Evolutionary conservation across 495 filamentous ascomycete species (phyloP).

Genomic region (Penicillium taxi): DNA sequence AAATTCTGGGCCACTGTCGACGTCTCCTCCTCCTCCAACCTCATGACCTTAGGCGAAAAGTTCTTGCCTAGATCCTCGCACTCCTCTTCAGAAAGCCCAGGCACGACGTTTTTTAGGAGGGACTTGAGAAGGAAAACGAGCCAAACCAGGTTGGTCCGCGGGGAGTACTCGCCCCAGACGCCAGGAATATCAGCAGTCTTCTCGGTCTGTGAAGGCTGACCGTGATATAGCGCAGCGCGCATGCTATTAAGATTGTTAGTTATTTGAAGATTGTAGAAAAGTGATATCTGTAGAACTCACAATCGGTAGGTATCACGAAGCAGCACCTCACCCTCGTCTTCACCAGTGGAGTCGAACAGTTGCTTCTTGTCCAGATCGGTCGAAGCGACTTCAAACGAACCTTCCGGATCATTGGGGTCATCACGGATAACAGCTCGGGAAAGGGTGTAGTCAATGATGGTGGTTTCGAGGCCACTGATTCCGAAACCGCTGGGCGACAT

Average conservation of each 20-base stretch:
- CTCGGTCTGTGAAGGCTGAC: conserved; percentile 24
- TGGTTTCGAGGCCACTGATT: conserved; percentile 63
- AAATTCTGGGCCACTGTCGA: conserved; percentile 18
- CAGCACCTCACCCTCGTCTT: conserved; percentile 37
- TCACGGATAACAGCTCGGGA: conserved; percentile 51
- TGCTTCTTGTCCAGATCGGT: conserved; percentile 41
- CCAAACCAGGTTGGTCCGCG: conserved; percentile 45
- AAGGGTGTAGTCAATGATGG: conserved; percentile 85
- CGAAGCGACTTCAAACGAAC: conserved; percentile 31
- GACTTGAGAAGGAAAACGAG: conserved; percentile 42
- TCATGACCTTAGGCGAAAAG: background rate
- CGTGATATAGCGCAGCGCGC: conserved; percentile 33
- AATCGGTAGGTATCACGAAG: conserved; percentile 37
- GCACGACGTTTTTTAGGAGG: conserved; percentile 35
- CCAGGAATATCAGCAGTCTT: conserved; percentile 26
- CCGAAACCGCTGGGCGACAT: conserved; percentile 51
- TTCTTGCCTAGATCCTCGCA: conserved; percentile 8
- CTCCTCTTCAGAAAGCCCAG: conserved; percentile 8
- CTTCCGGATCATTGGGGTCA: conserved; percentile 17
- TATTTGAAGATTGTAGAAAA: conserved; percentile 1
- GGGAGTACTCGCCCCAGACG: conserved; percentile 41
- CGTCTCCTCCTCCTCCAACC: conserved; percentile 10
- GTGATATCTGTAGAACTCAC: conserved; percentile 20
- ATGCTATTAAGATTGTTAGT: conserved; percentile 25
- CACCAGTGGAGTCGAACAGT: conserved; percentile 38